Base-by-base conservation (phyloP, 2,329 filamentous ascomycete genomes). In the Fusarium lyarnte region DNA sequence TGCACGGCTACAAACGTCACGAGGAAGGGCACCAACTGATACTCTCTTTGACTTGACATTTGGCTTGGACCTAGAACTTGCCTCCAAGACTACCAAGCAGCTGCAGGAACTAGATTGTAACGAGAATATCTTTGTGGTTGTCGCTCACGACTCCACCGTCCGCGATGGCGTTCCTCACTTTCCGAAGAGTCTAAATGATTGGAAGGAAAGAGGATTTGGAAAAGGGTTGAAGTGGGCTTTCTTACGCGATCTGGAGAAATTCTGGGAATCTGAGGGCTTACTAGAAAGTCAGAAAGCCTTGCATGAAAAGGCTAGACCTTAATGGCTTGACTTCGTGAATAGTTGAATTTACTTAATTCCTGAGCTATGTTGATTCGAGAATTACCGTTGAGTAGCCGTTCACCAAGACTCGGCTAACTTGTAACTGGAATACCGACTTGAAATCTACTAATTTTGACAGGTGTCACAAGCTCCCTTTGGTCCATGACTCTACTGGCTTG, bases 141-240 rank as follows among this genome's bases (percentile, higher is more conserved):
- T 75, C 14, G 64, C 73, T 0, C 73, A 75, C 58, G 73, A 75
- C n/a, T 75, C 73, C 8, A 75, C 70, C 0, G 67, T 75, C 1
- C 54, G 73, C 8, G 73, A 75, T 59, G 73, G 73, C 4, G 73
- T 75, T n/a, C 49, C 73, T 11, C 73, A 75, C 39, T 75, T 75
- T 7, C 73, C 73, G 1, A 13, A 62, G 19, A 75, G 64, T 8
- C 10, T 75, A 2, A 75, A 75, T 25, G 57, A 67, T 58, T 75
- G 73, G 73, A 74, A 75, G n/a, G 39, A 25, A 8, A 64, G 19
- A 13, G 73, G 73, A 1, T 61, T 65, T 25, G 73, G 73, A 1
- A 47, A 65, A 9, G 62, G 54, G 1, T 49, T 75, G 45, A 75
- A 70, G 21, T 75, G 73, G 73, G 45, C 73, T 13, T 75, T 75